These are phyloP conservation scores for Nicotiana undulata DNA, from an alignment of 257 asterid species.

Conservation along the genomic window DNA sequence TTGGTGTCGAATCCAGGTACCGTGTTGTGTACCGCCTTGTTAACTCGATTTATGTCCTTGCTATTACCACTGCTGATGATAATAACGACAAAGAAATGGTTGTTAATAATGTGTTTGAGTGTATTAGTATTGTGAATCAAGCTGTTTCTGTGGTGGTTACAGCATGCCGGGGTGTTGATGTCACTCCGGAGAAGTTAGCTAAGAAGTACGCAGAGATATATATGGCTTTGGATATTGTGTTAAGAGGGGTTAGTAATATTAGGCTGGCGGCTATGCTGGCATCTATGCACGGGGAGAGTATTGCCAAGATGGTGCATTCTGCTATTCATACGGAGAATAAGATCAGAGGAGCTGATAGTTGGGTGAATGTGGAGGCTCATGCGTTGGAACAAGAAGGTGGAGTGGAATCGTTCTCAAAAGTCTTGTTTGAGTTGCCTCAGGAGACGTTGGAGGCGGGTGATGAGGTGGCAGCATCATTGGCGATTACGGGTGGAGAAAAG, in stretches of 20 bases:
- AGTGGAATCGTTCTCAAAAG: constrained; percentile 44
- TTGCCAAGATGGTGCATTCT: constrained; percentile 95
- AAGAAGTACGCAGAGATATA: constrained; percentile 89
- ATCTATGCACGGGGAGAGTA: constrained; percentile 95
- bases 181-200: constrained; percentile 82
- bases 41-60: constrained; percentile 85
- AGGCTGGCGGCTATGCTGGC: constrained; percentile 92
- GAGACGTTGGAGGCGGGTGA: constrained; percentile 89
- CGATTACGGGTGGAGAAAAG: constrained; percentile 58
- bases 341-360: constrained; percentile 87
- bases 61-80: constrained; percentile 76
- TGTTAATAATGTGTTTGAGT: constrained; percentile 75
- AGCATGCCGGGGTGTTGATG: constrained; percentile 96
- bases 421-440: constrained; percentile 67
- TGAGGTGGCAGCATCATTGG: constrained; percentile 73
- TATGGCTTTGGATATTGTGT: constrained; percentile 94
- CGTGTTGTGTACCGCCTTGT: constrained; percentile 87
- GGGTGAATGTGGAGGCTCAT: constrained; percentile 60
- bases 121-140: constrained; percentile 79
- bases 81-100: constrained; percentile 20
- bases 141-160: constrained; percentile 85
- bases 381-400: constrained; percentile 60
- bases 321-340: constrained; percentile 79
- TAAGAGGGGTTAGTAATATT: constrained; percentile 86
- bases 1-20: constrained; percentile 79